Conservation (phyloP, 2,329 filamentous ascomycete species). For the Apiospora malaysiana region DNA sequence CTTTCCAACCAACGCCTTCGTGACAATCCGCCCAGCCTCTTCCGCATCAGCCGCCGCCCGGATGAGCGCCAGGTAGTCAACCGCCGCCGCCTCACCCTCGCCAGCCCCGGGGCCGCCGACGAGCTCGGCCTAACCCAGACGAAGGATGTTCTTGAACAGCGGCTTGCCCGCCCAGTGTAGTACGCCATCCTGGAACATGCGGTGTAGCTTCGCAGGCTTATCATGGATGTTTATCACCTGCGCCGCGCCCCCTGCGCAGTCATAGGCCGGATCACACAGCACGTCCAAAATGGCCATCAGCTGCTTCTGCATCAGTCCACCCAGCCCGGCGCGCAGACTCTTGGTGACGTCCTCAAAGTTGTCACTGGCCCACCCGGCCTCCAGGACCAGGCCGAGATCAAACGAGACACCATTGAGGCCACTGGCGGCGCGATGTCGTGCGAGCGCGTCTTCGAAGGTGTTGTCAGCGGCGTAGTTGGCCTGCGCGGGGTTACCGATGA, state of each 20-base stretch:
- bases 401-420: slow-evolving; percentile 54
- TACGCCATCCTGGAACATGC: slow-evolving; percentile 20
- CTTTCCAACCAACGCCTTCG: slow-evolving; percentile 19
- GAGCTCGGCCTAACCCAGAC: slow-evolving; percentile 2
- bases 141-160: slow-evolving; percentile 10
- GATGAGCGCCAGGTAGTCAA: slow-evolving; percentile 19
- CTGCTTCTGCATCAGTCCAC: slow-evolving; percentile 10
- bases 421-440: slow-evolving; percentile 43
- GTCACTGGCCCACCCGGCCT: slow-evolving; percentile 19
- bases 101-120: not conserved
- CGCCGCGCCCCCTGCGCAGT: slow-evolving; percentile 1
- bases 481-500: slow-evolving; percentile 58
- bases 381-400: slow-evolving; percentile 47
- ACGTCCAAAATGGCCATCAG: slow-evolving; percentile 17
- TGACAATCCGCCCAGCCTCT: slow-evolving; percentile 19
- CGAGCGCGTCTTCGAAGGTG: slow-evolving; percentile 51
- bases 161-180: slow-evolving; percentile 20
- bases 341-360: slow-evolving; percentile 19
- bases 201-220: slow-evolving; percentile 6
- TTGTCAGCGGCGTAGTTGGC: slow-evolving; percentile 59
- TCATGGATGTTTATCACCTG: slow-evolving; percentile 19
- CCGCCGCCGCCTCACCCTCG: not conserved
- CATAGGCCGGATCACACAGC: slow-evolving; percentile 18
- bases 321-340: slow-evolving; percentile 12
- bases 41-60: not conserved